A percentile compares a stretch with the other conserved stretches of the same genome.
These are phyloP conservation scores for Abrus pulchellus DNA, from an alignment of 306 rosid genomes.

Conservation along the genomic window DNA sequence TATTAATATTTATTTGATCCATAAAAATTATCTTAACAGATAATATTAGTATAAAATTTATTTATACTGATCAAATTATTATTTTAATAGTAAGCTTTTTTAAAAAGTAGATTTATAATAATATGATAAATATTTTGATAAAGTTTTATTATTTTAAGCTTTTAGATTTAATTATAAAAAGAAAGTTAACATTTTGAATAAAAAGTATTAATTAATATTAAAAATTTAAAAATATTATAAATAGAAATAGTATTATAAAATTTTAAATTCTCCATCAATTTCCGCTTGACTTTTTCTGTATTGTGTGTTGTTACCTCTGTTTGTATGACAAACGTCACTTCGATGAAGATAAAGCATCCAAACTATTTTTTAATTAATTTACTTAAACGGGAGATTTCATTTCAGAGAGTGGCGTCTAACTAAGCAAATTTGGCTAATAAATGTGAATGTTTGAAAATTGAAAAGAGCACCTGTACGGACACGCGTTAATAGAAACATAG, in stretches of 20 bases:
- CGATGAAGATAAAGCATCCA: neutral
- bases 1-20: neutral
- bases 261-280: neutral
- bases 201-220: too few species aligned
- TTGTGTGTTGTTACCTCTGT: neutral
- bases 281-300: neutral
- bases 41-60: too few species aligned
- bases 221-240: too few species aligned
- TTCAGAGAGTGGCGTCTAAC: slow-evolving; percentile 22
- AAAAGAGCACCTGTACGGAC: neutral
- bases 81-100: too few species aligned
- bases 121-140: too few species aligned
- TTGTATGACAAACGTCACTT: slow-evolving; percentile 12
- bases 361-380: neutral
- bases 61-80: too few species aligned
- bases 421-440: slow-evolving; percentile 3
- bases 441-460: slow-evolving; percentile 12
- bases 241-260: too few species aligned
- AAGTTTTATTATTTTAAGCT: too few species aligned
- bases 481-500: slow-evolving; percentile 8
- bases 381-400: neutral
- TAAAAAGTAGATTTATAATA: too few species aligned
- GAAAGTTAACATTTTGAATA: too few species aligned
- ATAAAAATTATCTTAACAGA: neutral
- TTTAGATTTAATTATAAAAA: too few species aligned